Base-by-base conservation (phyloP, 2,329 filamentous ascomycete species). In the Drechslerella dactyloides region DNA sequence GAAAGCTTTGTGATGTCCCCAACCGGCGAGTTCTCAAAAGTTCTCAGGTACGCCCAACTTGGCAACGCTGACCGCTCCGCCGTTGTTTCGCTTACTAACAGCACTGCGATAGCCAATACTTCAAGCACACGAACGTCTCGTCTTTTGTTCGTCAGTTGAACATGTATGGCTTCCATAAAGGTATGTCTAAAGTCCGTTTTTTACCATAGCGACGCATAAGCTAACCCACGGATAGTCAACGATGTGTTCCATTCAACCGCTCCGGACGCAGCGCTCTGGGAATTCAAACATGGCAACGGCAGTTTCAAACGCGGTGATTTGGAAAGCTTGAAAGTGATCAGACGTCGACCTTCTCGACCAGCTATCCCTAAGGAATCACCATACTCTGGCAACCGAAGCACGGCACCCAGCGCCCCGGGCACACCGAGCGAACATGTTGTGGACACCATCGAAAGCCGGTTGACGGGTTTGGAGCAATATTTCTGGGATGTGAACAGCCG, bases 101-200 rank as follows among this genome's bases (percentile, higher is more conserved):
- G 57, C 78, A 54, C 78, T 70, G 13, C 48, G 73, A 55, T 75
- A 96, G 93, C 61, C 92, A 96, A 86, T 99, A 99, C 79, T 99
- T 99, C 80, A 99, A 99, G 78, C 94, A 99, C 79, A 99, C 93
- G 76, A 99, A 99, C 78, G 96, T 97, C 73, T 97, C 94, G 10
- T 97, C 94, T 0, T 99, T 99, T 79, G 94, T 99, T 55, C 87
- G 94, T 54, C 94, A 99, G 81, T 82, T 99, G 56, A 99, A 99
- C 79, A 99, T 99, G 94, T 99, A 99, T 77, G 94, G 94, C 5
- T 99, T 99, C 80, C 94, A 99, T 79, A 99, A 99, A 90, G 93
- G 93, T 96, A 80, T 55, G 61, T 19, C 17, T 42, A 8, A 19
- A 30, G 15, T 24, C 37, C 33, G 23, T 27, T 19, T 42, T 50